These are phyloP conservation scores for Trichosporon faecale DNA, from an alignment of 1,284 basidiomycete species.

Conservation along the genomic window DNA sequence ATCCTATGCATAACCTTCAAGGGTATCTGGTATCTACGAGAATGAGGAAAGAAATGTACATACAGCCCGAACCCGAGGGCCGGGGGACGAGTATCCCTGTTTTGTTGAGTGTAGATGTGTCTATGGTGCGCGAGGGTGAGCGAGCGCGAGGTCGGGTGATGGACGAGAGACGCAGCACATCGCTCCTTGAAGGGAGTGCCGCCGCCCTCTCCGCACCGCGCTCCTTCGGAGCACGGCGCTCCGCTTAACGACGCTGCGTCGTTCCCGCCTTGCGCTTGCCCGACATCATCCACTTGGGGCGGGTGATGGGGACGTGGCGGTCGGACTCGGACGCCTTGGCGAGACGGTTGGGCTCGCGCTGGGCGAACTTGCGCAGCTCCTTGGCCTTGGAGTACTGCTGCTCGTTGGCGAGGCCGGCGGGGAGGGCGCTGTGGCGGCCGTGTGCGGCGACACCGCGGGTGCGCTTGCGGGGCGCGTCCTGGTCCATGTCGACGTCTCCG, in stretches of 20 bases:
- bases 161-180: not conserved
- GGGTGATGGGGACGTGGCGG: slow-evolving; percentile 56
- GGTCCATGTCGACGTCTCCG: slow-evolving; percentile 18
- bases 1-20: slow-evolving; percentile 2
- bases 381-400: slow-evolving; percentile 76
- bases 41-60: not conserved
- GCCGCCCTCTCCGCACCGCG: too few species aligned
- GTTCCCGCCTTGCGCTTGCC: slow-evolving; percentile 87
- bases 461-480: slow-evolving; percentile 5
- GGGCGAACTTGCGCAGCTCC: slow-evolving; percentile 76
- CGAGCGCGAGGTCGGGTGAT: too few species aligned
- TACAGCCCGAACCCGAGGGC: not conserved
- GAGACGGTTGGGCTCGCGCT: slow-evolving; percentile 76
- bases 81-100: slow-evolving; percentile 3
- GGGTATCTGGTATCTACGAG: slow-evolving; percentile 5
- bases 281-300: slow-evolving; percentile 62
- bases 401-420: slow-evolving; percentile 71
- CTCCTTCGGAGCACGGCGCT: not conserved
- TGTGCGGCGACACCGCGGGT: slow-evolving; percentile 8
- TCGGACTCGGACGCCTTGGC: slow-evolving; percentile 88
- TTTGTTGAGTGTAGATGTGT: not conserved
- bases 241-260: slow-evolving; percentile 67
- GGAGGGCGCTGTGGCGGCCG: slow-evolving; percentile 30
- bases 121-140: not conserved
- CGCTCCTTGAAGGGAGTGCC: too few species aligned